Percentiles rank a stretch among this genome's conserved stretches.
Conservation (phyloP, 805 yeast species). For the Danielia reshetovae region DNA sequence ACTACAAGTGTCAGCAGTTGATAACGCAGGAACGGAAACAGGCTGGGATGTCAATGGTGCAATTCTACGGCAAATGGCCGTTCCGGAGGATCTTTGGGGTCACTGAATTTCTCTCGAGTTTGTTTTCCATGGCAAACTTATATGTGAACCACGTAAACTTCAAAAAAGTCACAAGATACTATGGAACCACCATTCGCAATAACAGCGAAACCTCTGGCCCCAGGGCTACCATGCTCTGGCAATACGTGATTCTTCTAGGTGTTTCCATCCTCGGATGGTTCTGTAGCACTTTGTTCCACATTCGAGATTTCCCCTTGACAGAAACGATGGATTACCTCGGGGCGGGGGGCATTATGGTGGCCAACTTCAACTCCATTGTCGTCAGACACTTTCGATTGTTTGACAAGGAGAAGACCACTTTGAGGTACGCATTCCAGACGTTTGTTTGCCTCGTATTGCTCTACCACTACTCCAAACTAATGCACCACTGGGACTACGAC, state of each 20-base stretch:
- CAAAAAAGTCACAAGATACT: conserved; percentile 24
- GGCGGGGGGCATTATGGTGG: conserved; percentile 34
- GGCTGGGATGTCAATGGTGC: conserved; percentile 27
- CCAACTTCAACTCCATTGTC: conserved; percentile 32
- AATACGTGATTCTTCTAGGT: conserved; percentile 25
- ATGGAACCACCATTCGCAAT: too few species aligned
- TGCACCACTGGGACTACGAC: conserved; percentile 34
- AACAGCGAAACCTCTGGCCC: too few species aligned
- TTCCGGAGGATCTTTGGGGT: conserved; percentile 33
- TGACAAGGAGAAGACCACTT: conserved; percentile 5
- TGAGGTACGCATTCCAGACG: conserved; percentile 17
- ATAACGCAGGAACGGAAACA: conserved; percentile 22
- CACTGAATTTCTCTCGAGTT: conserved; percentile 32
- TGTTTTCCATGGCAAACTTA: conserved; percentile 36
- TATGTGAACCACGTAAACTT: conserved; percentile 29
- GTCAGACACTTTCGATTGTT: conserved; percentile 30
- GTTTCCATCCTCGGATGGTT: conserved; percentile 35
- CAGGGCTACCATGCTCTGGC: conserved; percentile 26
- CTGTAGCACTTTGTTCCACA: conserved; percentile 36
- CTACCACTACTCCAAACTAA: conserved; percentile 26
- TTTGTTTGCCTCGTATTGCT: conserved; percentile 17
- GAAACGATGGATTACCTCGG: conserved; percentile 42
- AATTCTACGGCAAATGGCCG: conserved; percentile 44
- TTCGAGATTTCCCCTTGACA: conserved; percentile 32
- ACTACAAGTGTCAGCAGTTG: conserved; percentile 37